A percentile compares a stretch with the other conserved stretches of the same genome.
Conservation (phyloP, 1,284 basidiomycete genomes). For the Heimioporus punctisporus region DNA sequence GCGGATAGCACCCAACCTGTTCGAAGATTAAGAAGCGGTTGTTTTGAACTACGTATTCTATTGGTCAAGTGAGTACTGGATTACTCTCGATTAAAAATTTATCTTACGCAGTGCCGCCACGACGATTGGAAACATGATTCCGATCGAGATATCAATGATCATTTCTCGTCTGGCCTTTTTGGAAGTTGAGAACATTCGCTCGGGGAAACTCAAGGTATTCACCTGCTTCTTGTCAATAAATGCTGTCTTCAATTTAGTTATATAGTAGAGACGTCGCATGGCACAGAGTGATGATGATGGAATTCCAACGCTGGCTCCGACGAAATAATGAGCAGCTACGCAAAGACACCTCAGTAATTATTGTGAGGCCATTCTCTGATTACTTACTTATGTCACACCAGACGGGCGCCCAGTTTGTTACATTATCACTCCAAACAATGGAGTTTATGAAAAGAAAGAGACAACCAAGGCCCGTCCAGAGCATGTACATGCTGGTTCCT, state of each 20-base stretch:
- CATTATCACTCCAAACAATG: constrained; percentile 65
- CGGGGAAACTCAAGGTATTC: neutral
- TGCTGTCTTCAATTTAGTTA: constrained; percentile 2
- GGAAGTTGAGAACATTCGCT: neutral
- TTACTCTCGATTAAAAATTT: neutral
- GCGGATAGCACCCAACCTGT: constrained; percentile 54
- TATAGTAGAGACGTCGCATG: constrained; percentile 38
- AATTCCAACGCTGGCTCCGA: constrained; percentile 39
- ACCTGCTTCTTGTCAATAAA: constrained; percentile 7
- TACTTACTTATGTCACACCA: constrained; percentile 78
- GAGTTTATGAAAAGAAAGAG: constrained; percentile 64
- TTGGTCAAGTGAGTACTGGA: neutral
- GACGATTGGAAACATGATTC: constrained; percentile 36
- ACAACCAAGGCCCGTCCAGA: constrained; percentile 59
- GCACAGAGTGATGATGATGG: constrained; percentile 46
- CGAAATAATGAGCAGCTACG: constrained; percentile 13
- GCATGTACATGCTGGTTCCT: constrained; percentile 67
- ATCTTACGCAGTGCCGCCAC: constrained; percentile 37
- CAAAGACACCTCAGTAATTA: no score
- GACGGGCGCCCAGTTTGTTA: constrained; percentile 54
- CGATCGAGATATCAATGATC: constrained; percentile 15
- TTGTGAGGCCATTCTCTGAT: constrained; percentile 20
- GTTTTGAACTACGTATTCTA: constrained; percentile 38
- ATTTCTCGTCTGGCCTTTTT: constrained; percentile 10
- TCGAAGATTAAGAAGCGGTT: constrained; percentile 62